phyloP scores from a whole-genome alignment of 441 rosid genomes.

The Raphanus hybrid region DNA sequence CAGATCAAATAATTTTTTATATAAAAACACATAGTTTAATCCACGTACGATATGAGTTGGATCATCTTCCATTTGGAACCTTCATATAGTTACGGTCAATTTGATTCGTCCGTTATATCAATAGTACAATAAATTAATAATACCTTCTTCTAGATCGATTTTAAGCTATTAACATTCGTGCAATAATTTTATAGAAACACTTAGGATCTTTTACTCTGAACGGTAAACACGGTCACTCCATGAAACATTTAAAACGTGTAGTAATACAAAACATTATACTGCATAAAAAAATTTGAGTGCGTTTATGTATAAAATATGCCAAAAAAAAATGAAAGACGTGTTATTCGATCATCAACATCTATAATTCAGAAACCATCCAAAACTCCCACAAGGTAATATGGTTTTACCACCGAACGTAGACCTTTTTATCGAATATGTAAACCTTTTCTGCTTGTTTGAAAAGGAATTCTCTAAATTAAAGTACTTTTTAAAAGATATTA shows the following conservation, averaged over 20 bases:
- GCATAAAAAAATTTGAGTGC: too few relatives aligned
- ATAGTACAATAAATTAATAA: background rate
- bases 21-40: background rate
- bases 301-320: background rate
- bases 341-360: constrained; percentile 14
- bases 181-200: background rate
- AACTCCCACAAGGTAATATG: background rate
- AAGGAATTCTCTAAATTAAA: background rate
- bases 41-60: constrained; percentile 18
- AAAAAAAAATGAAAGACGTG: background rate
- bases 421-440: background rate
- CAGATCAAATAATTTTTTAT: background rate
- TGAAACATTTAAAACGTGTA: background rate
- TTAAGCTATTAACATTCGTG: constrained; percentile 7
- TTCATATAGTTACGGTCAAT: constrained; percentile 34
- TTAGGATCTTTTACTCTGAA: background rate
- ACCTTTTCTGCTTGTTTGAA: background rate
- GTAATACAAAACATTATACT: background rate
- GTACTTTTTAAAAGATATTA: background rate
- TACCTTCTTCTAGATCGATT: constrained; percentile 10
- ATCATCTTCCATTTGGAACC: constrained; percentile 38
- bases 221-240: background rate
- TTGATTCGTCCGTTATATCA: constrained; percentile 28
- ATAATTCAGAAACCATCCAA: constrained; percentile 7
- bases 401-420: background rate